Evolutionary conservation across 352 stramenopile species (phyloP), one percentile per base, ranked within the genome.

Genomic region (Globisporangium polare): DNA sequence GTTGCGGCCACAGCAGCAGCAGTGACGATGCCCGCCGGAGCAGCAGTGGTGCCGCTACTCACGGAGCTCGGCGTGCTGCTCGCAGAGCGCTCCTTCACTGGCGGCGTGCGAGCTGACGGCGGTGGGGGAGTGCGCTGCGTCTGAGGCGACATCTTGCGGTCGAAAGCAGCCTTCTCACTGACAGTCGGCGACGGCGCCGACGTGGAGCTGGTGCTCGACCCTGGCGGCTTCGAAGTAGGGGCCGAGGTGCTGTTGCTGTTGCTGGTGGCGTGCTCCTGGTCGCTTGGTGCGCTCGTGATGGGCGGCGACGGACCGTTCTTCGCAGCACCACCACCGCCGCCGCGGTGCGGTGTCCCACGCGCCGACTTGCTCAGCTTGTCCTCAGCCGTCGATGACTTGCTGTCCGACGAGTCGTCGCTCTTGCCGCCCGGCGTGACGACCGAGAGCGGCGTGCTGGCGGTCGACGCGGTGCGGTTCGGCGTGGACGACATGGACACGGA

Each of bases 321-420:
- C 1, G 67, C 49, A 53, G 41, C 55, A 9, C 27, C 29, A 13
- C 50, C 29, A 33, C 65, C 71, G 10, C 59, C 68, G 17, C 37
- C 18, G 53, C 78, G 79, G 46, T 80, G 78, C 4, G 82, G 82
- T 8, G 82, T 91, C 12, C 66, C 72, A 7, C 79, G 79, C 42
- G 60, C 50, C 47, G 46, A 39, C 26, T 80, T 83, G 51, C 72
- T 75, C 8, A 71, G 54, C 65, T 87, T 82, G 13, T 87, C 77
- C 3, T 88, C 74, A 1, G 59, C 58, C 47, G 18, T 5, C 18
- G 41, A 17, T 46, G 33, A 39, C 33, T 46, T 46, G 41, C 73
- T 84, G 50, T 71, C 66, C 24, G 62, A 58, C 10, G 71, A 69
- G 27, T 82, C 75, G 41, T 89, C 78, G 52, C 53, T 82, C 68